These are phyloP conservation scores for Closterium sp. DNA, from an alignment of 139 green algal genomes.

Conservation along the genomic window DNA sequence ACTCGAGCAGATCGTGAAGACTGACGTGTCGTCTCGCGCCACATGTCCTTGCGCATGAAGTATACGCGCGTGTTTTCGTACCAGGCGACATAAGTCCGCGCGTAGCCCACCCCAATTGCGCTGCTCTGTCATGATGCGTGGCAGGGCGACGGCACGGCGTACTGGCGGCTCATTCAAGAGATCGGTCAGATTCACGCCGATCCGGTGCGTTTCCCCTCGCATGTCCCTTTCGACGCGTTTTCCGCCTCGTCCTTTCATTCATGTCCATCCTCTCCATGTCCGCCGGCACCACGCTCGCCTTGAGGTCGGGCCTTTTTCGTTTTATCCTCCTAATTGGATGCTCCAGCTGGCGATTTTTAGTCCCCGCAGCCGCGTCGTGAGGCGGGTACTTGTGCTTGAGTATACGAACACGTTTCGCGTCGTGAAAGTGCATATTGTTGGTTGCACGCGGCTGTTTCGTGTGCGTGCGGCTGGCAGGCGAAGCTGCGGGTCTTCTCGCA, in stretches of 20 bases:
- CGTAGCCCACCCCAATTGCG: neutral
- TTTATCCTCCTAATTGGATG: too few relatives aligned
- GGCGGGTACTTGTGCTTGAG: too few relatives aligned
- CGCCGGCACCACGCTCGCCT: too few relatives aligned
- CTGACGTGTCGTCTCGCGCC: neutral
- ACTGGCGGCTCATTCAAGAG: slow-evolving; percentile 13
- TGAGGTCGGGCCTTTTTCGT: too few relatives aligned
- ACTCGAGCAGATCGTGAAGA: too few relatives aligned
- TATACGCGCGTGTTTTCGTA: neutral
- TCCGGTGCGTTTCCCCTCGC: slow-evolving; percentile 1
- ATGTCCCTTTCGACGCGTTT: slow-evolving; percentile 10
- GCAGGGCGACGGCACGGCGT: slow-evolving; percentile 2
- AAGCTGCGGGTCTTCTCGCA: slow-evolving; percentile 28
- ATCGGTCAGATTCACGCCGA: slow-evolving; percentile 6
- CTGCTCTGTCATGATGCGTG: neutral
- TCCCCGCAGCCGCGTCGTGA: too few relatives aligned
- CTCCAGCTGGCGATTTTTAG: too few relatives aligned
- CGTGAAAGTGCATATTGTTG: too few relatives aligned
- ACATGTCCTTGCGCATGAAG: neutral
- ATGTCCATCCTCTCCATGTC: too few relatives aligned
- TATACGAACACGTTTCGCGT: too few relatives aligned
- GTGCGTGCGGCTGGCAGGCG: slow-evolving; percentile 2
- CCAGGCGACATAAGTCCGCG: neutral
- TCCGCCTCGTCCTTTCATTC: too few relatives aligned
- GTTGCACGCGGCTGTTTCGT: too few relatives aligned